Conservation (phyloP, 1,284 basidiomycete species). For the Fomitopsis palustris region DNA sequence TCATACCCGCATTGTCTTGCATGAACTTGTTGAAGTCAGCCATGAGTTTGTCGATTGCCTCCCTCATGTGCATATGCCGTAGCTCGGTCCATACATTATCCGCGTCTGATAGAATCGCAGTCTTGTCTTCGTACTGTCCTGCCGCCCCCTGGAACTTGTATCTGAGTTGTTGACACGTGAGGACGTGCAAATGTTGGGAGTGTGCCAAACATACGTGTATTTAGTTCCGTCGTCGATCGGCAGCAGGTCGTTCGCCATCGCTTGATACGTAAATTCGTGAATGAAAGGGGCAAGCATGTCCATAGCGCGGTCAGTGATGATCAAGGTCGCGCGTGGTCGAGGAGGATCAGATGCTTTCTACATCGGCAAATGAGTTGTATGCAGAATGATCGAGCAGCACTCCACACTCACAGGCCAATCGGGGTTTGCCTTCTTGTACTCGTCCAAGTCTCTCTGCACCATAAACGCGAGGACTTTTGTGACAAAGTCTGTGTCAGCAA, state of each 20-base stretch:
- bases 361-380: constrained; percentile 7
- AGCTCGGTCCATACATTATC: constrained; percentile 92
- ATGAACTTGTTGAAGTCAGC: constrained; percentile 92
- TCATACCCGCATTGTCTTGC: constrained; percentile 90
- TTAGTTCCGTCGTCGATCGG: constrained; percentile 82
- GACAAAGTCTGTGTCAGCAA: constrained; percentile 67
- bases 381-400: background rate
- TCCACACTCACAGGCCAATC: constrained; percentile 72
- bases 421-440: constrained; percentile 79
- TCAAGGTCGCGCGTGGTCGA: constrained; percentile 77
- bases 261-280: constrained; percentile 99
- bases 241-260: constrained; percentile 95
- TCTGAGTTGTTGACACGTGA: constrained; percentile 34
- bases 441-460: constrained; percentile 81
- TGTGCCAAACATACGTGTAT: constrained; percentile 66
- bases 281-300: constrained; percentile 88
- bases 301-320: constrained; percentile 96
- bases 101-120: constrained; percentile 77
- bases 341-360: constrained; percentile 64
- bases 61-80: constrained; percentile 97
- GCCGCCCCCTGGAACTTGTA: constrained; percentile 86
- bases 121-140: constrained; percentile 85
- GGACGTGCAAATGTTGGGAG: background rate
- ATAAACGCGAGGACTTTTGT: constrained; percentile 79
- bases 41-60: constrained; percentile 96